A percentile compares a stretch with the other conserved stretches of the same genome.
These are phyloP conservation scores for Tolypocladium cylindrosporum DNA, from an alignment of 2,329 filamentous ascomycete species.

Conservation along the genomic window DNA sequence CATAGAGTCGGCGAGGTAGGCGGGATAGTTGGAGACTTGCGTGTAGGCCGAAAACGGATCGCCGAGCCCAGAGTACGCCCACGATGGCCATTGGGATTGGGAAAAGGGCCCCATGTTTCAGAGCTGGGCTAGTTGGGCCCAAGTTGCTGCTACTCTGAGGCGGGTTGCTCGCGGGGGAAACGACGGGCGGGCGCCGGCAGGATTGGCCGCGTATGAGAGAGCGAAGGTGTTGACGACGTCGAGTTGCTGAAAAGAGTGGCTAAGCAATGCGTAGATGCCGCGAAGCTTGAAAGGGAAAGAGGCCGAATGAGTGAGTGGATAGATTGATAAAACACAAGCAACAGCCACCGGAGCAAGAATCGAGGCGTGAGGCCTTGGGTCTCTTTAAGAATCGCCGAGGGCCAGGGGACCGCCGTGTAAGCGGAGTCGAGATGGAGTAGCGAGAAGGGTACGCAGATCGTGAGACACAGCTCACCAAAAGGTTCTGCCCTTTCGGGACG, in stretches of 20 bases:
- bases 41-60: constrained; percentile 21
- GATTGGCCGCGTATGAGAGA: neutral
- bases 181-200: neutral
- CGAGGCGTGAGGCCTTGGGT: constrained; percentile 6
- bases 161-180: neutral
- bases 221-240: neutral
- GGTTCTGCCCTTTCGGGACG: constrained; percentile 22
- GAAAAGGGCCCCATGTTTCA: constrained; percentile 21
- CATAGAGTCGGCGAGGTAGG: constrained; percentile 27
- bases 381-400: constrained; percentile 3
- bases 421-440: constrained; percentile 11
- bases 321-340: neutral
- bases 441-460: constrained; percentile 19
- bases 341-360: neutral
- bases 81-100: constrained; percentile 24
- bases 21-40: constrained; percentile 18
- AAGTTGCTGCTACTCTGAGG: neutral
- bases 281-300: neutral
- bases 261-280: neutral
- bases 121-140: neutral
- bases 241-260: neutral
- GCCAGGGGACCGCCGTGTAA: constrained; percentile 9
- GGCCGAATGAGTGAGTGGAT: neutral
- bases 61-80: constrained; percentile 19
- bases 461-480: constrained; percentile 21